Evolutionary conservation across 106 monocot species (phyloP).

Genomic region (Vanilla planifolia): DNA sequence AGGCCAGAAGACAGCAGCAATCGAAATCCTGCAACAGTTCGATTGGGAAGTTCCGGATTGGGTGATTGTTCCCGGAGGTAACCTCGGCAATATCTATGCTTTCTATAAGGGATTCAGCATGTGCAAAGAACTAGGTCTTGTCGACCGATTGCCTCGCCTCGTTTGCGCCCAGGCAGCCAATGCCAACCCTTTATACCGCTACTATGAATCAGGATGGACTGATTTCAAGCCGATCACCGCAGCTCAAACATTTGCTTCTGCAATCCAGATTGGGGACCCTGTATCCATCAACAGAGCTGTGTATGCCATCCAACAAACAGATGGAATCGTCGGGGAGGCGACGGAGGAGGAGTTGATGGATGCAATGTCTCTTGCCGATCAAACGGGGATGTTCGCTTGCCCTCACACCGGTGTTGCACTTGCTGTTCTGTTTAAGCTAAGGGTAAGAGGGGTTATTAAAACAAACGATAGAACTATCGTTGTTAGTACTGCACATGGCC

Average conservation of each 20-base stretch:
- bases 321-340: conserved; percentile 94
- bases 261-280: conserved; percentile 93
- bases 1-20: conserved; percentile 94
- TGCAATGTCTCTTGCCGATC: conserved; percentile 77
- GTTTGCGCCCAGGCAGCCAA: conserved; percentile 94
- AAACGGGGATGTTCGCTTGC: conserved; percentile 89
- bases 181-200: conserved; percentile 79
- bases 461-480: conserved; percentile 69
- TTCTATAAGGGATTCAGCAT: conserved; percentile 95
- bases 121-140: conserved; percentile 84
- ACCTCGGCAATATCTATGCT: conserved; percentile 92
- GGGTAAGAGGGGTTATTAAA: conserved; percentile 57
- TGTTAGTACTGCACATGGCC: conserved; percentile 89
- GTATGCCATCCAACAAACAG: conserved; percentile 42
- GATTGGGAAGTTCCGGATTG: conserved; percentile 98
- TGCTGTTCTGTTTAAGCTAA: conserved; percentile 72
- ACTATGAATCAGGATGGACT: conserved; percentile 74
- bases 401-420: conserved; percentile 94
- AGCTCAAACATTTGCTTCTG: conserved; percentile 67
- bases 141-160: conserved; percentile 66
- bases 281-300: conserved; percentile 89
- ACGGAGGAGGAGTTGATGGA: conserved; percentile 97
- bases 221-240: conserved; percentile 66
- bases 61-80: conserved; percentile 92
- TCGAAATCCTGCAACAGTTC: conserved; percentile 95